These are phyloP conservation scores for Pseudogymnoascus sp. DNA, from an alignment of 2,329 filamentous ascomycete genomes.

Conservation along the genomic window DNA sequence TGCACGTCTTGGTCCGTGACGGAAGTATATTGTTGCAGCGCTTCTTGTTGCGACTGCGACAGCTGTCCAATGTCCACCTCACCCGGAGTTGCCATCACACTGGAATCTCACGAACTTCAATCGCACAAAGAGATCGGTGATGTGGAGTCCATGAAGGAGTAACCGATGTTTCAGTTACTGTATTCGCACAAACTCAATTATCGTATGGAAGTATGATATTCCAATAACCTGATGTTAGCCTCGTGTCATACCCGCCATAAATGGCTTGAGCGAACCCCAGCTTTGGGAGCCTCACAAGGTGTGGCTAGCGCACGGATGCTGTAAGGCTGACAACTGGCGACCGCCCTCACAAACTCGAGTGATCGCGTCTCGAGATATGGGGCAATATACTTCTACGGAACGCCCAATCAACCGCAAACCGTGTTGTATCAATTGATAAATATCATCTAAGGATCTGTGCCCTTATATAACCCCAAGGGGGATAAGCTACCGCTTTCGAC, in stretches of 20 bases:
- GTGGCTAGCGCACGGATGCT: constrained; percentile 2
- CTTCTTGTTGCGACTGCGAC: constrained; percentile 69
- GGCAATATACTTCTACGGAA: background rate
- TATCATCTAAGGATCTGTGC: background rate
- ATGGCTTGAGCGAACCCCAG: background rate
- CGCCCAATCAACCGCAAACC: constrained; percentile 1
- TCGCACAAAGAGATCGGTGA: constrained; percentile 5
- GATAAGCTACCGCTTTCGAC: constrained; percentile 8
- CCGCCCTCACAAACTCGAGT: constrained; percentile 6
- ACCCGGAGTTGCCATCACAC: constrained; percentile 35
- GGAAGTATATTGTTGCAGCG: constrained; percentile 79
- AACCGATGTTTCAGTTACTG: background rate
- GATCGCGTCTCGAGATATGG: constrained; percentile 5
- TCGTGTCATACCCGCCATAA: background rate
- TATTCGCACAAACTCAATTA: background rate
- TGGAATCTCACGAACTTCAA: background rate
- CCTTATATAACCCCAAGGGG: constrained; percentile 8
- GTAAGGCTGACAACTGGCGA: constrained; percentile 8
- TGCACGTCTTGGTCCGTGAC: constrained; percentile 77
- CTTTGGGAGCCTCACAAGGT: constrained; percentile 4
- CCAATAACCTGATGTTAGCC: background rate
- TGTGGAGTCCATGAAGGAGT: constrained; percentile 3
- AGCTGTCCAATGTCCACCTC: constrained; percentile 61
- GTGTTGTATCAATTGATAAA: constrained; percentile 2
- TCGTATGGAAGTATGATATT: background rate